Evolutionary conservation across 176 grass and related monocot genomes (phyloP), one percentile per base, ranked within the genome.

Genomic region (Avena atlantica): DNA sequence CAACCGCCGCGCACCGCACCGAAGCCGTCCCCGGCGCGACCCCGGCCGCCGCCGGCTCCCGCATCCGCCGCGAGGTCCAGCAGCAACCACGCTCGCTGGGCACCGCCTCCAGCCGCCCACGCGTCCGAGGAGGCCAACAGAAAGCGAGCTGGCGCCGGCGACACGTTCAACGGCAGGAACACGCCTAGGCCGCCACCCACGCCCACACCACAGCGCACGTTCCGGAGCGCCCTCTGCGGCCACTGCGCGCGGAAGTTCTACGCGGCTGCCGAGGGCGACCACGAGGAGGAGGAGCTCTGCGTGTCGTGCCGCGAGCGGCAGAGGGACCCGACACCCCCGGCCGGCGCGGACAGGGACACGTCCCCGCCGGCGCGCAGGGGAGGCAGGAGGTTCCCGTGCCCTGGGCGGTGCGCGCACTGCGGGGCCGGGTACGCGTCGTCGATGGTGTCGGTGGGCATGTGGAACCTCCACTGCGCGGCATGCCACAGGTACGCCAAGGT

Each of bases 381-480:
- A 53, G 9, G 47, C 47, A 75, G 20, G 36, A 76, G 20, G 51
- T 86, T 86, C 64, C 40, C 62, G 51, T 86, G 76, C 51, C 84
- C 64, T 7, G 20, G 10, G 4, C 15, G 0, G 21, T 86, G 64
- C 64, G 12, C 21, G 50, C 55, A 56, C 52, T 66, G 66, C 17
- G 64, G 64, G 1, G 25, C 27, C 1, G 4, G 11, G 64, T 82
- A 21, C 80, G 24, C 64, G 80, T 8, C 80, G 64, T 8, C 80
- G 17, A 70, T 2, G 12, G 78, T 82, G 63, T 82, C 64, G 1
- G 19, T 70, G 3, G 80, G 80, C 64, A 70, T 58, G 66, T 80
- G 77, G 36, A 19, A 48, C 12, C 21, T 79, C 23, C 23, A 12
- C 36, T 71, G 85, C 76, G 2, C 6, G 16, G 37, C 65, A 2